Evolutionary conservation across 73 alveolate species (phyloP).

Genomic region (Uronychia setigera): DNA sequence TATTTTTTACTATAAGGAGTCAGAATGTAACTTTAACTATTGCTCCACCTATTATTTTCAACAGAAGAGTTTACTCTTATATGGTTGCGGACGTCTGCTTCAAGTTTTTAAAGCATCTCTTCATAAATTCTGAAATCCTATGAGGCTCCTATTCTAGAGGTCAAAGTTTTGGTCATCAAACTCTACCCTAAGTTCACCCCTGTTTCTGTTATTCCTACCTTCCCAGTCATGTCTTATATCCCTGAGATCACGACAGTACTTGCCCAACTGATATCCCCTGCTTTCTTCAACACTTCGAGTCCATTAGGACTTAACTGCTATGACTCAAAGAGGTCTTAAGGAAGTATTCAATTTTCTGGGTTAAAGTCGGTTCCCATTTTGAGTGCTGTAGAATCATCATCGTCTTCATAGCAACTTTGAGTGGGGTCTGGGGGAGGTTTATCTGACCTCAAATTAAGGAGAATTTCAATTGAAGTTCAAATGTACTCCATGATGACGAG

Average conservation of each 20-base stretch:
- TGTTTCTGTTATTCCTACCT: not conserved
- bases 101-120: constrained; percentile 27
- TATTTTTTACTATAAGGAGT: constrained; percentile 14
- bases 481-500: constrained; percentile 13
- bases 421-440: not conserved
- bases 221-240: not conserved
- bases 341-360: not conserved
- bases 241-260: not conserved
- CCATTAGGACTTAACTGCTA: not conserved
- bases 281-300: not conserved
- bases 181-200: not conserved
- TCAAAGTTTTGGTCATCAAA: not conserved
- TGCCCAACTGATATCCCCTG: not conserved
- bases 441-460: constrained; percentile 12
- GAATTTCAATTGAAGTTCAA: constrained; percentile 6
- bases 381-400: not conserved
- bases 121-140: constrained; percentile 25
- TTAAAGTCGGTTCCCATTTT: not conserved
- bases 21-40: constrained; percentile 43
- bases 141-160: not conserved
- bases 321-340: not conserved
- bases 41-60: constrained; percentile 21
- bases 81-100: constrained; percentile 37
- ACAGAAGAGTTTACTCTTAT: not conserved
- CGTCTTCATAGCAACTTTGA: constrained; percentile 10